Percentiles rank a stretch among this genome's conserved stretches.
Conservation (phyloP, 371 early-diverging fungal species). For the Syncephalastrum monosporum region DNA sequence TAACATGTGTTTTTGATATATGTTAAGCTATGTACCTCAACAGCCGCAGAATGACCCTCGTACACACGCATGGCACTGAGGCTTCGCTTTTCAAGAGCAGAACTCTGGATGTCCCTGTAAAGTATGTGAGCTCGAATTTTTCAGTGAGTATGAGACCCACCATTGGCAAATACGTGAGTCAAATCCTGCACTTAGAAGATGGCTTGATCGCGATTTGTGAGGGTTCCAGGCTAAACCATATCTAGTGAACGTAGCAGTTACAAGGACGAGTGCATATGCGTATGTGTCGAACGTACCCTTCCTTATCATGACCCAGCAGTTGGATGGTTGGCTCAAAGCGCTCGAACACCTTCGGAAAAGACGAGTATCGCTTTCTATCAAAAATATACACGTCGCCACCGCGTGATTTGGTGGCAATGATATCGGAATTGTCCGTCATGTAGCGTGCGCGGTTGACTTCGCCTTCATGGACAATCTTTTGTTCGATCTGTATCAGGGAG, state of each 20-base stretch:
- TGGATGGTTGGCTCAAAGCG: constrained; percentile 85
- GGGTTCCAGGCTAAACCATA: constrained; percentile 84
- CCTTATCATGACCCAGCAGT: constrained; percentile 90
- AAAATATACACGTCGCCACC: constrained; percentile 95
- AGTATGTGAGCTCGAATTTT: not conserved
- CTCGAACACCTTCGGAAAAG: constrained; percentile 70
- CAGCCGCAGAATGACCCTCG: constrained; percentile 85
- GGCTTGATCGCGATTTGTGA: constrained; percentile 54
- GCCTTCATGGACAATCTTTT: constrained; percentile 94
- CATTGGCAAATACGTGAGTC: constrained; percentile 90
- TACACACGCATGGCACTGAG: constrained; percentile 78
- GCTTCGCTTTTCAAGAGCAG: constrained; percentile 63
- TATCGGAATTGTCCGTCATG: constrained; percentile 92
- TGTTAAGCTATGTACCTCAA: constrained; percentile 62
- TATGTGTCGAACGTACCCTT: constrained; percentile 72
- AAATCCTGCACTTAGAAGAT: constrained; percentile 79
- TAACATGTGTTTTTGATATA: constrained; percentile 2
- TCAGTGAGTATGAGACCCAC: constrained; percentile 24
- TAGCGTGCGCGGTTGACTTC: constrained; percentile 97
- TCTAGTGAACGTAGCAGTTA: constrained; percentile 22
- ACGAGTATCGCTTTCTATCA: constrained; percentile 95
- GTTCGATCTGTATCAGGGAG: constrained; percentile 83
- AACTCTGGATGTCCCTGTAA: constrained; percentile 41
- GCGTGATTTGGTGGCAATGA: constrained; percentile 97
- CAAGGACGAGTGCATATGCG: not conserved